Conservation (phyloP, 495 filamentous ascomycete species). For the Durotheca rogersii region DNA sequence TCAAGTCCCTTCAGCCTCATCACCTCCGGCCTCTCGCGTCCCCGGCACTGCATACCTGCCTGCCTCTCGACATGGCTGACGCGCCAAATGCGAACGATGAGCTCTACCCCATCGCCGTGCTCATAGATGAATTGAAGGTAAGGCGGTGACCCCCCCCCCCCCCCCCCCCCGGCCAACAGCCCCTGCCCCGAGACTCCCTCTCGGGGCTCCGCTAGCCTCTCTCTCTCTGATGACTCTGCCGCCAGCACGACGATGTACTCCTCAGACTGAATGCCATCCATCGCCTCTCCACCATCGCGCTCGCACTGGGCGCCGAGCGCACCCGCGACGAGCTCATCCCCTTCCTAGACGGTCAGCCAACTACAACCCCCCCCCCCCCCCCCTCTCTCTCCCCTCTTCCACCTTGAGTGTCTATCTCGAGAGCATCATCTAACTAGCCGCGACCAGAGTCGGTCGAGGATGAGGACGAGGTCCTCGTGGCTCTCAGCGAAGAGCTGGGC, state of each 20-base stretch:
- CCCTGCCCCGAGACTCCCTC: too few relatives aligned
- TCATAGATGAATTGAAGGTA: slow-evolving; percentile 99
- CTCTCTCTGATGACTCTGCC: slow-evolving; percentile 18
- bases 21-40: neutral
- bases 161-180: too few relatives aligned
- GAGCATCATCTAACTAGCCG: slow-evolving; percentile 23
- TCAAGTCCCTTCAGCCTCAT: slow-evolving; percentile 16
- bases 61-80: slow-evolving; percentile 54
- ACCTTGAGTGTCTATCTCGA: slow-evolving; percentile 6
- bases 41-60: slow-evolving; percentile 11
- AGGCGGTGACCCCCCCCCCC: slow-evolving; percentile 31
- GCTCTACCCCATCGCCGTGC: slow-evolving; percentile 97
- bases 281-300: slow-evolving; percentile 93
- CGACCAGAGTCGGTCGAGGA: slow-evolving; percentile 92
- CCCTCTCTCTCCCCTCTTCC: slow-evolving; percentile 11
- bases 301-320: slow-evolving; percentile 90
- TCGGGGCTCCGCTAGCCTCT: too few relatives aligned
- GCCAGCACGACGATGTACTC: slow-evolving; percentile 94
- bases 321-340: slow-evolving; percentile 98
- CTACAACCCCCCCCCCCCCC: slow-evolving; percentile 18
- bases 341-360: slow-evolving; percentile 83
- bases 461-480: slow-evolving; percentile 96
- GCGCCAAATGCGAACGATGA: slow-evolving; percentile 73
- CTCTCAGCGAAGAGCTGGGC: slow-evolving; percentile 93
- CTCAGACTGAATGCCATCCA: slow-evolving; percentile 97